These are phyloP conservation scores for Saturnispora saitoi DNA, from an alignment of 805 yeast species.

Conservation along the genomic window DNA sequence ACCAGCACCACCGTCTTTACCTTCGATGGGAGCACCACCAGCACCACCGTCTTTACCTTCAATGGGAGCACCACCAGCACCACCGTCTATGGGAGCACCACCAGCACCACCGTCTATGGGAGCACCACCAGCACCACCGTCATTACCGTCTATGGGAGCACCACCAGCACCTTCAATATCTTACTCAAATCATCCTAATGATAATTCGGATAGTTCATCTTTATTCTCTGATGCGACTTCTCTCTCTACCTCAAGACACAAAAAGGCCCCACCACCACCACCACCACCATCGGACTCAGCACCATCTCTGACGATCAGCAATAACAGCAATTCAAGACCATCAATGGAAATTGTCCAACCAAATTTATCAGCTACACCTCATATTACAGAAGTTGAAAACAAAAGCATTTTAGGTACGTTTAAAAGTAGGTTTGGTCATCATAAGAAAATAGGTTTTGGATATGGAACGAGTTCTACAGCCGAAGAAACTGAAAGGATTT, in stretches of 20 bases:
- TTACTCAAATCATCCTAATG: neutral
- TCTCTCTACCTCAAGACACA: constrained; percentile 9
- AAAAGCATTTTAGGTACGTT: constrained; percentile 7
- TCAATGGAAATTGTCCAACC: constrained; percentile 4
- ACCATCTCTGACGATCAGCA: constrained; percentile 14
- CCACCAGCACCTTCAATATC: constrained; percentile 26
- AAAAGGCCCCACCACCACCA: constrained; percentile 26
- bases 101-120: constrained; percentile 23
- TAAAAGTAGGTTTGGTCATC: constrained; percentile 12
- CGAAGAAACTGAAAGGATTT: constrained; percentile 18
- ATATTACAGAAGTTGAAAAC: neutral
- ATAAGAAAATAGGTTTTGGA: constrained; percentile 12
- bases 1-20: constrained; percentile 5
- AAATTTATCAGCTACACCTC: constrained; percentile 4
- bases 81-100: constrained; percentile 16
- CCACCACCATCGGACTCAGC: constrained; percentile 22
- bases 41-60: constrained; percentile 21
- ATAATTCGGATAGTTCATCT: constrained; percentile 1
- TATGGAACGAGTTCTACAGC: constrained; percentile 8
- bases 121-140: constrained; percentile 27
- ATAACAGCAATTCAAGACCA: constrained; percentile 3
- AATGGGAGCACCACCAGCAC: constrained; percentile 27
- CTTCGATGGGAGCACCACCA: no score
- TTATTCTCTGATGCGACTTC: constrained; percentile 3
- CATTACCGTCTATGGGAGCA: constrained; percentile 37